Conservation (phyloP, 495 filamentous ascomycete species). For the Physcia stellaris region DNA sequence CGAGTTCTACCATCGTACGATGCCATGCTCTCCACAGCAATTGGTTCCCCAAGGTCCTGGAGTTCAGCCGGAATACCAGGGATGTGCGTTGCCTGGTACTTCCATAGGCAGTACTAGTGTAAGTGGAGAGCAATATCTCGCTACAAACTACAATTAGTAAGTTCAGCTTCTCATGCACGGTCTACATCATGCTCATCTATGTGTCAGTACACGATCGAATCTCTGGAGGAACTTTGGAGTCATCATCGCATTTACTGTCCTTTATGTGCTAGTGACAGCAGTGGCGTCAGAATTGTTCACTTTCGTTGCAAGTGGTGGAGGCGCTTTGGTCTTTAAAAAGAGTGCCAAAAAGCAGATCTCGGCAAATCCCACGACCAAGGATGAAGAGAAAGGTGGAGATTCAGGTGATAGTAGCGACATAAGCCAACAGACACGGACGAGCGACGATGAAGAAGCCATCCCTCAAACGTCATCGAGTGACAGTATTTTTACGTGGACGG, state of each 20-base stretch:
- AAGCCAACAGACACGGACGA: conserved; percentile 31
- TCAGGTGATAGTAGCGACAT: conserved; percentile 24
- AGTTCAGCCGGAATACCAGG: conserved; percentile 37
- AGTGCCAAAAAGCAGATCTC: conserved; percentile 39
- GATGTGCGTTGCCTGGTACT: conserved; percentile 48
- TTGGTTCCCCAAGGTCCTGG: conserved; percentile 43
- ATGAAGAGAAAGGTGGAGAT: conserved; percentile 31
- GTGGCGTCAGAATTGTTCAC: conserved; percentile 41
- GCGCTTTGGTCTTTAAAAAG: conserved; percentile 56
- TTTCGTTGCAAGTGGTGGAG: conserved; percentile 38
- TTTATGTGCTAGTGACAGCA: conserved; percentile 43
- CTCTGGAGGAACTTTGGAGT: conserved; percentile 36
- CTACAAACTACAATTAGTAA: conserved; percentile 39
- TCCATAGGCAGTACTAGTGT: conserved; percentile 30
- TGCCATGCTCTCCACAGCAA: conserved; percentile 45
- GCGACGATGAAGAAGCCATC: conserved; percentile 28
- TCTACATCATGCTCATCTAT: not conserved
- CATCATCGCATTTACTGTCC: conserved; percentile 30
- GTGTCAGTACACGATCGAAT: conserved; percentile 36
- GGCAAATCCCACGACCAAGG: conserved; percentile 24
- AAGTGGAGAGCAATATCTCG: conserved; percentile 45
- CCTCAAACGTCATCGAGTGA: conserved; percentile 45
- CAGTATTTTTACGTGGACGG: conserved; percentile 46
- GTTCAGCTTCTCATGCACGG: no score
- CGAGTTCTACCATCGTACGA: conserved; percentile 45